These are phyloP conservation scores for Ogataea dorogensis DNA, from an alignment of 805 yeast species.

Conservation along the genomic window DNA sequence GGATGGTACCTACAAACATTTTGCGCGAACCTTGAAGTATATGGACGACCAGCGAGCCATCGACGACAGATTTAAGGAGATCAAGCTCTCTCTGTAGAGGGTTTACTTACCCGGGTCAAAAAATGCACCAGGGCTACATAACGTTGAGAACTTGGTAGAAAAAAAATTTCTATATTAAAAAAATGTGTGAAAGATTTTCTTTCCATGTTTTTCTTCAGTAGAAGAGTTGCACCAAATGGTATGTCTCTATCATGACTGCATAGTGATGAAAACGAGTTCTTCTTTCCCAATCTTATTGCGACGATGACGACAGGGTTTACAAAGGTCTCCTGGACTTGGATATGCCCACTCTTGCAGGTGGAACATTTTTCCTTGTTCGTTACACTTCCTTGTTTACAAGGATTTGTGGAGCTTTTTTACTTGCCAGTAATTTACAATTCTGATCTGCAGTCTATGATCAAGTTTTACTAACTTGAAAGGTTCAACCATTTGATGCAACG, in stretches of 20 bases:
- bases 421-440: conserved; percentile 79
- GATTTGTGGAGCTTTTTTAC: conserved; percentile 59
- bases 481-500: conserved; percentile 13
- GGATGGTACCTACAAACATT: conserved; percentile 49
- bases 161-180: conserved; percentile 8
- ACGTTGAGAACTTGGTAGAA: conserved; percentile 3
- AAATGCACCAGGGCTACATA: conserved; percentile 8
- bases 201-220: conserved; percentile 11
- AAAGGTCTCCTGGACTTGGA: conserved; percentile 38
- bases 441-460: conserved; percentile 36
- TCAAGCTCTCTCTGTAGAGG: conserved; percentile 28
- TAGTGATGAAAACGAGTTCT: conserved; percentile 51
- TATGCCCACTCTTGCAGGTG: conserved; percentile 30
- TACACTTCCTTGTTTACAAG: conserved; percentile 34
- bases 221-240: conserved; percentile 18
- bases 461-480: conserved; percentile 8
- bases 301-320: conserved; percentile 88
- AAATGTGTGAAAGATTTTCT: conserved; percentile 8
- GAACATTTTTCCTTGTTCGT: conserved; percentile 33
- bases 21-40: conserved; percentile 70
- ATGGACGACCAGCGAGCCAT: conserved; percentile 64
- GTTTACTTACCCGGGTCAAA: conserved; percentile 7
- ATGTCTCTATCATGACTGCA: conserved; percentile 12
- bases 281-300: conserved; percentile 91
- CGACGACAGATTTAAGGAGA: conserved; percentile 66